Conservation (phyloP, 108 stramenopile species). For the Cyclotella sp. region DNA sequence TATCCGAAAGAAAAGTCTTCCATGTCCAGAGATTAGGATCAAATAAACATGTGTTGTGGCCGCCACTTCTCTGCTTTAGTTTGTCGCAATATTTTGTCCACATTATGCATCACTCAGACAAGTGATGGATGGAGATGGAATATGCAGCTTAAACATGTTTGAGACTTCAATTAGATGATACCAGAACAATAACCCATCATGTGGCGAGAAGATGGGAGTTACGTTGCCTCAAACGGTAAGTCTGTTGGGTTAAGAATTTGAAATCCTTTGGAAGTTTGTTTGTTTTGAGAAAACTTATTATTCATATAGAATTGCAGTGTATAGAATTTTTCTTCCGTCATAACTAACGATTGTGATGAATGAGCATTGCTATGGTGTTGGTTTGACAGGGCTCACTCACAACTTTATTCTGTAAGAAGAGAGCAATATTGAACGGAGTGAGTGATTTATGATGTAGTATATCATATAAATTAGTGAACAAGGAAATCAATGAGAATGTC, state of each 20-base stretch:
- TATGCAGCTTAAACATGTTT: neutral
- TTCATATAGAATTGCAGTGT: neutral
- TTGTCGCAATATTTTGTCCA: neutral
- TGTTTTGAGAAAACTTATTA: neutral
- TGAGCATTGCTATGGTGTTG: constrained; percentile 13
- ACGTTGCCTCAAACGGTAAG: constrained; percentile 21
- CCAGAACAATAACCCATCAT: constrained; percentile 8
- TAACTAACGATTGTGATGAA: constrained; percentile 23
- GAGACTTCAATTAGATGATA: constrained; percentile 13
- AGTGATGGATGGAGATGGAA: neutral
- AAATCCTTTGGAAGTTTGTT: neutral
- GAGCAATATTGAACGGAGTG: constrained; percentile 24
- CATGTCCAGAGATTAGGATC: constrained; percentile 1
- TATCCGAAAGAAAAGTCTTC: neutral
- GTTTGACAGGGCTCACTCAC: constrained; percentile 21
- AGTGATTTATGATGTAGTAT: neutral
- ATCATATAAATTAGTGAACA: too few relatives aligned
- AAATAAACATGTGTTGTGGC: neutral
- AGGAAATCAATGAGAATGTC: too few relatives aligned
- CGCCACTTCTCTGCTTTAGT: neutral
- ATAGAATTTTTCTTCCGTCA: constrained; percentile 22
- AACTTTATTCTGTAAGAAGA: constrained; percentile 19
- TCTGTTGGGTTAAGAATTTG: neutral
- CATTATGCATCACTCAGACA: neutral
- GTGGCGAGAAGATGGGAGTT: constrained; percentile 16